These are phyloP conservation scores for Ogataea pilisensis DNA, from an alignment of 805 yeast species.

Conservation along the genomic window DNA sequence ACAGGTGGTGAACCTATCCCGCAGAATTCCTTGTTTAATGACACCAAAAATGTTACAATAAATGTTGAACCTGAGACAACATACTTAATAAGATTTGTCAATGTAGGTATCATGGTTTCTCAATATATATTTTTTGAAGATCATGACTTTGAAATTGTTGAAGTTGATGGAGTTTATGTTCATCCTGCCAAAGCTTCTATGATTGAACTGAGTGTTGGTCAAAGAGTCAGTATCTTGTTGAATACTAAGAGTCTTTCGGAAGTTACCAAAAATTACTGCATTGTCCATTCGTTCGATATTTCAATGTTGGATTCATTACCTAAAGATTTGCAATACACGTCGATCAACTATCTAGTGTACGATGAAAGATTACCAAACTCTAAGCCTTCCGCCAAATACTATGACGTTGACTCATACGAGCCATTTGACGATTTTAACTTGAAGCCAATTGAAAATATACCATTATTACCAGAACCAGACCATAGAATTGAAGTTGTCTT, in stretches of 20 bases:
- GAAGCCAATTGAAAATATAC: conserved; percentile 35
- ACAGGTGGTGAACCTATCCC: conserved; percentile 86
- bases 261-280: conserved; percentile 47
- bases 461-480: conserved; percentile 57
- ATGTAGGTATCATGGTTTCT: conserved; percentile 69
- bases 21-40: conserved; percentile 60
- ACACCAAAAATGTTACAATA: conserved; percentile 54
- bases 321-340: conserved; percentile 46
- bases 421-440: conserved; percentile 46
- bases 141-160: conserved; percentile 68
- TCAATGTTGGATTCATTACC: conserved; percentile 72
- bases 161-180: conserved; percentile 69
- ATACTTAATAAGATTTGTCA: conserved; percentile 59
- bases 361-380: conserved; percentile 30
- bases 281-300: conserved; percentile 59
- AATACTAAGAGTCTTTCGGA: conserved; percentile 41
- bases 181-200: conserved; percentile 53
- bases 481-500: conserved; percentile 54
- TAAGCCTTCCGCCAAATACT: conserved; percentile 10
- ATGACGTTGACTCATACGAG: conserved; percentile 24
- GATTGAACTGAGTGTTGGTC: conserved; percentile 72
- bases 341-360: conserved; percentile 55
- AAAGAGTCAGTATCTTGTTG: conserved; percentile 69
- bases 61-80: conserved; percentile 55
- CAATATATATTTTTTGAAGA: conserved; percentile 67